Evolutionary conservation across 2,329 filamentous ascomycete species (phyloP), one percentile per base, ranked within the genome.

Genomic region (Cryphonectria nitschkei): DNA sequence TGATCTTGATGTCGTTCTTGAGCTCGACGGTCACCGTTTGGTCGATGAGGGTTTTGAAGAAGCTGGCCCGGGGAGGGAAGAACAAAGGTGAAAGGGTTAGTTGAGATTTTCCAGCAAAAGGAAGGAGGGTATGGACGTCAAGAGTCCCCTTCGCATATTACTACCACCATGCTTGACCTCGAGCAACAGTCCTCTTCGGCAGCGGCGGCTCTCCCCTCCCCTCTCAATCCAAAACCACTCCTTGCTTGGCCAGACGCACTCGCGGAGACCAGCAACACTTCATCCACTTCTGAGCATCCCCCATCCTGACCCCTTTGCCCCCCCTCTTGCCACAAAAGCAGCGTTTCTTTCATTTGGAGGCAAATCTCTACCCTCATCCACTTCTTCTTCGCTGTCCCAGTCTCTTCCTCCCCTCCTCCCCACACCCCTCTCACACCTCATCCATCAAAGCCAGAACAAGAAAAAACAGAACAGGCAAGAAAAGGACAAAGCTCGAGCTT

Each of bases 31-130:
- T 98, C 79, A 99, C 95, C 85, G 97, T 91, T 76, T 96, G 92
- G 85, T 98, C 96, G 81, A 98, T 97, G 78, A 98, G 92, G 68
- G 95, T 98, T 83, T 98, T 98, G 90, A 98, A 98, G 86, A 98
- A 98, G 85, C 93, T 96, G 79, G 29, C 46, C 29, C 19, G 26
- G 39, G 2, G 50, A n/a, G 11, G 26, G 26, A 8, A 3, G 11
- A 14, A 26, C 26, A 29, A 56, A 13, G 32, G 9, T 6, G 5
- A 11, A 32, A 32, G 26, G 26, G 46, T 26, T 26, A 54, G 50
- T 6, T 2, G 29, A 26, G 46, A 16, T 16, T 5, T n/a, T 7
- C 46, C 46, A 13, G 50, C 3, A 26, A 7, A 54, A 4, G 3
- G 22, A 4, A 3, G 22, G 14, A 26, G 26, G 52, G 52, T 29